phyloP scores from a whole-genome alignment of 164 flowering plant species.

The Vitis labrusca region DNA sequence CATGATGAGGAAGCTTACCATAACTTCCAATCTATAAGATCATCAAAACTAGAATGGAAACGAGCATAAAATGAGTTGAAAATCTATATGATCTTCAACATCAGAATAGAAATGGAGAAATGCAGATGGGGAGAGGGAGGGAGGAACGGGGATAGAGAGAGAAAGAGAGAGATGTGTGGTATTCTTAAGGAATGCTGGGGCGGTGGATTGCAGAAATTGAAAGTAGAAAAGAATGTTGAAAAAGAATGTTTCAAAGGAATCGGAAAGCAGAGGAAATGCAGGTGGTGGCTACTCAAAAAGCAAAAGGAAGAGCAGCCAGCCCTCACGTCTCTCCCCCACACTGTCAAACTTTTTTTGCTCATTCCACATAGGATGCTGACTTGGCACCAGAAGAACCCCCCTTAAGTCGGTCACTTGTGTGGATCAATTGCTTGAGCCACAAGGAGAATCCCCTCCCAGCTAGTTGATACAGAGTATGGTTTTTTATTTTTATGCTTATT shows the following conservation, averaged over 20 bases:
- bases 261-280: slow-evolving; percentile 39
- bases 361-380: slow-evolving; percentile 49
- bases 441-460: background rate
- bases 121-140: slow-evolving; percentile 8
- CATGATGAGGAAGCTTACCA: slow-evolving; percentile 33
- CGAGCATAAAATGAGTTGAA: background rate
- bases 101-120: slow-evolving; percentile 6
- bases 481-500: slow-evolving; percentile 2
- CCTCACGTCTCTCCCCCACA: slow-evolving; percentile 18
- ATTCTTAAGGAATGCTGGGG: slow-evolving; percentile 18
- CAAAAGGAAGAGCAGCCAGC: slow-evolving; percentile 31
- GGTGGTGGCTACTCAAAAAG: slow-evolving; percentile 47
- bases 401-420: background rate
- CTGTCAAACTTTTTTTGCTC: slow-evolving; percentile 33
- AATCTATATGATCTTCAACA: too few relatives aligned
- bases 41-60: slow-evolving; percentile 30
- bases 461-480: background rate
- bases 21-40: slow-evolving; percentile 26
- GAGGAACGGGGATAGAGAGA: slow-evolving; percentile 1
- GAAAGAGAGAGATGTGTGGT: slow-evolving; percentile 5
- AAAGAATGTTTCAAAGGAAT: slow-evolving; percentile 24
- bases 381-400: slow-evolving; percentile 26
- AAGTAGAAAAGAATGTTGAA: slow-evolving; percentile 23
- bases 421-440: background rate
- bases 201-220: slow-evolving; percentile 24